Base-by-base conservation (phyloP, 345 rosid species). In the Geranium brycei region DNA sequence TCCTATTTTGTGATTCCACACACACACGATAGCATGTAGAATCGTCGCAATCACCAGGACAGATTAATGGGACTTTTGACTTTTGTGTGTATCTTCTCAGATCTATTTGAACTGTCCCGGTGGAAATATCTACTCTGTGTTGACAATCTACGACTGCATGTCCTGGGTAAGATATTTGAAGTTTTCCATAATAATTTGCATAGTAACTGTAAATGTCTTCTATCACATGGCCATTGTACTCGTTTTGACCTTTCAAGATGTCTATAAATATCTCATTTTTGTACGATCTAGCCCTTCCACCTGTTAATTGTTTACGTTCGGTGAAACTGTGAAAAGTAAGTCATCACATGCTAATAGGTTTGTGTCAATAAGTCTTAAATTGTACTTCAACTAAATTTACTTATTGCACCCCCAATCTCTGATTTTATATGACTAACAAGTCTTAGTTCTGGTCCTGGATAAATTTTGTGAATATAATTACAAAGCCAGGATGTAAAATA, bases 91-190 rank as follows among this genome's bases (percentile, higher is more conserved):
- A 58, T 64, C 63, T 61, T 69, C 63, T 64, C 83, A 87, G 98
- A 59, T 92, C 58, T 93, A 90, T 73, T 66, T 90, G 75, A 93
- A 93, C 77, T 83, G 96, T 67, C 97, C 97, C 0, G 97, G 99
- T 61, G 99, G 99, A 64, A 93, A 93, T 73, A 82, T 85, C 4
- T 87, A 88, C 79, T 83, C 96, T 2, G 89, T 90, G 65, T 62
- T 93, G 79, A 97, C 91, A 60, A 86, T 90, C 60, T 93, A 93
- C 77, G 99, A 93, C 72, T 86, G 97, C 83, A 90, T 90, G 91
- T 90, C 90, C 55, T 90, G 91, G 96, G 99, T 90, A 77, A 71
- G 84, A 69, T 67, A 72, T 60, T 30, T 51, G 18, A 59, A 15
- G 53, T 12, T 35, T 65, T 7, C 4, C 59, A 35, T 14, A 32